These are phyloP conservation scores for Phytophthora gonapodyides DNA, from an alignment of 352 stramenopile genomes.

Conservation along the genomic window DNA sequence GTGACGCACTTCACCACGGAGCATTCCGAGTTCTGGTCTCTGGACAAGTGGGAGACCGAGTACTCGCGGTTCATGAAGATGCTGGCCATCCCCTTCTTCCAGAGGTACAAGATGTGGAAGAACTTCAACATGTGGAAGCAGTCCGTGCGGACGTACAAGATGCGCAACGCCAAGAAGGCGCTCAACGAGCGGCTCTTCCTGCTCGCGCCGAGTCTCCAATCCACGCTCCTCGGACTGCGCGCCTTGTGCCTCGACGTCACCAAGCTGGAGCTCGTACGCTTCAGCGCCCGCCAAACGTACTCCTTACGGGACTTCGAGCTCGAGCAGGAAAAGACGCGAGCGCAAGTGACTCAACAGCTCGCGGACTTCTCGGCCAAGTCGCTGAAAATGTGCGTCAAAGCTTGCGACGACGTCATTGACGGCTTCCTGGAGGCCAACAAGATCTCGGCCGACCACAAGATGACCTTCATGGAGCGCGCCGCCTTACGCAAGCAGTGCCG, in stretches of 20 bases:
- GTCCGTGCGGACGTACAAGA: constrained; percentile 87
- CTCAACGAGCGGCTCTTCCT: constrained; percentile 90
- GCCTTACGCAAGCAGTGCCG: constrained; percentile 91
- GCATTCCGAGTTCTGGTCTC: constrained; percentile 90
- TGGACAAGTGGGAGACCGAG: constrained; percentile 94
- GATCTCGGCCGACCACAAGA: constrained; percentile 93
- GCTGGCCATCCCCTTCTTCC: constrained; percentile 91
- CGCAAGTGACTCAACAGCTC: constrained; percentile 61
- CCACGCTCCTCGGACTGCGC: constrained; percentile 79
- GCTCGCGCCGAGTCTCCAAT: constrained; percentile 82
- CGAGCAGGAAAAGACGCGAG: constrained; percentile 64
- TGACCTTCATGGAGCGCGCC: constrained; percentile 97
- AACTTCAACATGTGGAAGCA: constrained; percentile 95
- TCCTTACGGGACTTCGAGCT: constrained; percentile 81
- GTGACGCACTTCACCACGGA: constrained; percentile 92
- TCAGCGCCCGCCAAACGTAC: constrained; percentile 76
- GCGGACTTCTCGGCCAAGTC: constrained; percentile 67
- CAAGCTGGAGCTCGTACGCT: constrained; percentile 67
- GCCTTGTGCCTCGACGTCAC: constrained; percentile 74
- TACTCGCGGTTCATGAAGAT: constrained; percentile 92
- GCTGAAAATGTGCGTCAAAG: constrained; percentile 82
- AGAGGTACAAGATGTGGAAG: constrained; percentile 94
- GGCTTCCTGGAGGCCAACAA: constrained; percentile 91
- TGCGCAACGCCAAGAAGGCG: constrained; percentile 77
- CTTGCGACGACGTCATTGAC: constrained; percentile 94